phyloP scores from a whole-genome alignment of 352 stramenopile species.

The Globisporangium radiosum region DNA sequence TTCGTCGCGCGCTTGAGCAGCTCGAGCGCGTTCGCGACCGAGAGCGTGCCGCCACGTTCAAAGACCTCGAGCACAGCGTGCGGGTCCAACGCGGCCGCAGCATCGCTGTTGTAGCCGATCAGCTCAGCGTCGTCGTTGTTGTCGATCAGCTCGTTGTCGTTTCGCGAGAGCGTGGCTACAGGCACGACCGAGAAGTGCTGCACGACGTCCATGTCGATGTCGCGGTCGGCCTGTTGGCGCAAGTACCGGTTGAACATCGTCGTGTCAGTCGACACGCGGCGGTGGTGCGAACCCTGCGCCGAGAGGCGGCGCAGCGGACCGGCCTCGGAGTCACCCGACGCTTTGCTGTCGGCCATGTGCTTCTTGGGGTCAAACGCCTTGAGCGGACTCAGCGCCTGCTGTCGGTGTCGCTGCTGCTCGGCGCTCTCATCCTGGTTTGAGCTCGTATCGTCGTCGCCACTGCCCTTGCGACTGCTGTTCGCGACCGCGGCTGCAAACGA shows the following conservation, averaged over 20 bases:
- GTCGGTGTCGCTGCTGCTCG: constrained; percentile 5
- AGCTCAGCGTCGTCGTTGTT: constrained; percentile 29
- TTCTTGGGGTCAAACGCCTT: constrained; percentile 16
- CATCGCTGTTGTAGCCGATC: constrained; percentile 9
- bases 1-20: constrained; percentile 53
- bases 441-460: constrained; percentile 12
- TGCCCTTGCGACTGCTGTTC: constrained; percentile 1
- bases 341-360: constrained; percentile 1
- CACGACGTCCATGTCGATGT: constrained; percentile 51
- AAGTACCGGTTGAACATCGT: constrained; percentile 58
- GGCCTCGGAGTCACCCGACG: constrained; percentile 33
- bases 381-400: constrained; percentile 2
- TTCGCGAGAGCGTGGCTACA: constrained; percentile 34
- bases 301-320: constrained; percentile 45
- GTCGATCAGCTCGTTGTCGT: constrained; percentile 7
- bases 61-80: constrained; percentile 29
- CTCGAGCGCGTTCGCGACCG: constrained; percentile 41
- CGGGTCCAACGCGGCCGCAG: constrained; percentile 19
- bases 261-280: constrained; percentile 66
- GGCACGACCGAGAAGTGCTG: constrained; percentile 47
- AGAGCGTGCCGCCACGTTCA: constrained; percentile 32
- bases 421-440: constrained; percentile 27
- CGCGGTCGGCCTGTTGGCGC: constrained; percentile 44
- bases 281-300: constrained; percentile 53
- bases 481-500: constrained; percentile 18